Evolutionary conservation across 176 grass and related monocot species (phyloP), one percentile per base, ranked within the genome.

Genomic region (Themeda triandra): DNA sequence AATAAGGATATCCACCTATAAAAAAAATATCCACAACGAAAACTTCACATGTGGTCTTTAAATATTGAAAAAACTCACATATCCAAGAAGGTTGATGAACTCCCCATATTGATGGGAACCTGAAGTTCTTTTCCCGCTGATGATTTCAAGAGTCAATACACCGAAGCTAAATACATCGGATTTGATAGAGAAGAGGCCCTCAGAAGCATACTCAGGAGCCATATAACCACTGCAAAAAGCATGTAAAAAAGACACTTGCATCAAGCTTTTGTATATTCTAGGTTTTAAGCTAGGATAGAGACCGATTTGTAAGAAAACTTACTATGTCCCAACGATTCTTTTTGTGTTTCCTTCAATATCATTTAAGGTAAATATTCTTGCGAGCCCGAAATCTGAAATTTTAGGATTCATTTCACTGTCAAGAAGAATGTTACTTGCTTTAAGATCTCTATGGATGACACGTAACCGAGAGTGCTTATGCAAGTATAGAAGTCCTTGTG

Each of bases 401-500:
- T 83, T 83, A 21, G 80, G 45, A 60, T 69, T 86, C 74, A 83
- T 49, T 75, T 82, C 70, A 0, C 40, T 71, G 59, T 89, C 90
- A 51, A 80, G 29, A 2, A 88, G 75, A 79, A 88, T 88, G 75
- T 84, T 88, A 46, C 75, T 84, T 73, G 87, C 75, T 74, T 88
- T 88, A 80, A 88, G 87, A 73, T 84, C 87, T 21, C 81, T 67
- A 66, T 88, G 87, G 53, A 84, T 84, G 37, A 88, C 87, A 45
- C 75, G 75, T 58, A 88, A 45, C 15, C 87, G 28, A 2, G 75
- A 88, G 67, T 84, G 81, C 44, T 88, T 88, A 78, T 88, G 81
- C 17, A 88, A 75, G 41, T 88, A 88, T 19, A 88, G 86, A 73
- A 79, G 75, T 15, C 80, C 86, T 73, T 88, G 25, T 15, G 80